Conservation (phyloP, 495 filamentous ascomycete species). For the Podospora pseudocomata region DNA sequence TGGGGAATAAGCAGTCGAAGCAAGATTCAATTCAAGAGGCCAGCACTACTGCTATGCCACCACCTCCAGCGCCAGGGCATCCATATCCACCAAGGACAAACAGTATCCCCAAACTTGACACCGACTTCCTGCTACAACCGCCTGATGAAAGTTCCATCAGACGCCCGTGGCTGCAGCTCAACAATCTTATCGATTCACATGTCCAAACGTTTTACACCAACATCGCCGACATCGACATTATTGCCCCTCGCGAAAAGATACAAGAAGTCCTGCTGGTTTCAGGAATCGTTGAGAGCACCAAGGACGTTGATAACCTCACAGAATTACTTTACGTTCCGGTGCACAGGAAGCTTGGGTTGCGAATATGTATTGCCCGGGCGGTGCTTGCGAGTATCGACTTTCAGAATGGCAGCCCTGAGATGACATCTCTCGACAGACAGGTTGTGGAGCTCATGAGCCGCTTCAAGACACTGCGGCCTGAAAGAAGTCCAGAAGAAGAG, state of each 20-base stretch:
- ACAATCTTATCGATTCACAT: slow-evolving; percentile 5
- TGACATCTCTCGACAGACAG: background rate
- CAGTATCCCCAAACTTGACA: background rate
- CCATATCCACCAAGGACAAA: background rate
- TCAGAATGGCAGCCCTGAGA: background rate
- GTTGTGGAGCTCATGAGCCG: background rate
- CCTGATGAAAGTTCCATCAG: slow-evolving; percentile 1
- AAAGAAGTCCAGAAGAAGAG: background rate
- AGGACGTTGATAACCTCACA: background rate
- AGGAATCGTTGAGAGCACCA: background rate
- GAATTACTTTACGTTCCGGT: background rate
- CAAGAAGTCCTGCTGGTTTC: background rate
- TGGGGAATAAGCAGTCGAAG: background rate
- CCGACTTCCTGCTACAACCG: background rate
- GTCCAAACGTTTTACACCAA: background rate
- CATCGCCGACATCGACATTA: background rate
- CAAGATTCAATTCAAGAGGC: background rate
- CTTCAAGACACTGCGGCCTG: background rate
- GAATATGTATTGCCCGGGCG: slow-evolving; percentile 1
- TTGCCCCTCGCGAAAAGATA: background rate
- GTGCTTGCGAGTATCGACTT: slow-evolving; percentile 2
- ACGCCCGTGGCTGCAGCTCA: slow-evolving; percentile 1
- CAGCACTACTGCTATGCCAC: background rate
- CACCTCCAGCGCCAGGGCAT: background rate
- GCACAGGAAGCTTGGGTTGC: slow-evolving; percentile 1